Evolutionary conservation across 495 filamentous ascomycete genomes (phyloP), one percentile per base, ranked within the genome.

Genomic region (Aspergillus cristatus): DNA sequence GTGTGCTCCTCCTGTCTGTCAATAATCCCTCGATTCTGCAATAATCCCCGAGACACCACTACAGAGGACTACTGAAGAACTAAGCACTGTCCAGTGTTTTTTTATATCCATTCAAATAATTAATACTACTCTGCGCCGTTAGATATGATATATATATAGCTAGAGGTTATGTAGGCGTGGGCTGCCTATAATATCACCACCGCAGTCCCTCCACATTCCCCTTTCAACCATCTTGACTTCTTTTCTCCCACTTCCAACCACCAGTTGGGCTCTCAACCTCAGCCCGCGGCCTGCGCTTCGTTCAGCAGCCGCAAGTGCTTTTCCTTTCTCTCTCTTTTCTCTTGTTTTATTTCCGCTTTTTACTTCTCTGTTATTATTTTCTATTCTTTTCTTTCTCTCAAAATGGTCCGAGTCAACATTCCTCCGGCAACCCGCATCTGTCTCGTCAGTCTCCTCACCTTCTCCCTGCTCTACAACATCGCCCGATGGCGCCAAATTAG

Each of bases 361-460:
- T 14, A n/a, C 28, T 30, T 30, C 17, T 16, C 14, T 18, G 7
- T n/a, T 38, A 12, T 26, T 1, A 4, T 18, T 26, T 38, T 18
- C 8, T 26, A 15, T 29, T 37, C 8, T 32, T 33, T 15, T 34
- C 24, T n/a, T n/a, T n/a, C n/a, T n/a, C n/a, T n/a, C 56, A 58
- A 42, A 32, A 89, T 93, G 86, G 71, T 87, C 34, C 78, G 87
- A 70, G 74, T 97, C 67, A 94, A 90, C 50, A 78, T 95, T 42
- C 91, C 91, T 42, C 90, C 91, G 3, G 75, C 94, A 36, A 96
- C 91, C 28, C 82, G 90, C 38, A 69, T 78, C 50, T 72, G 86
- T 34, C 82, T 98, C 45, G 71, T 80, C 55, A 70, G 73, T 29
- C 73, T 90, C 38, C 59, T 87, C 40, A 60, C 74, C 39, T 77